These are phyloP conservation scores for Nematocida minor DNA, from an alignment of 371 early-diverging fungal genomes.

Conservation along the genomic window DNA sequence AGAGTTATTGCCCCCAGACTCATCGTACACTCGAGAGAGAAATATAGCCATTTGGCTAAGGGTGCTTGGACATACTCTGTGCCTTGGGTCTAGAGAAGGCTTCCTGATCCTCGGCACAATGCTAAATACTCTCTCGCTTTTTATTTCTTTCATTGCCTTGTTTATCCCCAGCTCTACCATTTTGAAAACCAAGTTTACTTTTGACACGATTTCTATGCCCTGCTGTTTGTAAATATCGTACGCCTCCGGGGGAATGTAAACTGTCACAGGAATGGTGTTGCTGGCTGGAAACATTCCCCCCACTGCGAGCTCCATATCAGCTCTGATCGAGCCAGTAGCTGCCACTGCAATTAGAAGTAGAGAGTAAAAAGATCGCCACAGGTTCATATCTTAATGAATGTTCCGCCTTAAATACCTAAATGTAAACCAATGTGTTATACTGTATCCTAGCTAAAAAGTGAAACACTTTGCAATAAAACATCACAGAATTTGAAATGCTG, in stretches of 20 bases:
- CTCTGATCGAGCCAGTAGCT: too few species aligned
- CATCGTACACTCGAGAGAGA: background rate
- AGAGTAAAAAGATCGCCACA: too few species aligned
- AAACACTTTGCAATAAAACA: too few species aligned
- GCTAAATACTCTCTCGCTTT: background rate
- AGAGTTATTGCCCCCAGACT: background rate
- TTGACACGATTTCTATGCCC: background rate
- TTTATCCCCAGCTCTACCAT: conserved; percentile 1
- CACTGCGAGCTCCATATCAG: too few species aligned
- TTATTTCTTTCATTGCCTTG: background rate
- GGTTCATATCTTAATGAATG: too few species aligned
- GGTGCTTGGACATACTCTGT: background rate
- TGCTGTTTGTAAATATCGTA: background rate
- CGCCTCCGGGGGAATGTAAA: background rate
- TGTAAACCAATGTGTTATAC: too few species aligned
- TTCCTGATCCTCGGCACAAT: background rate
- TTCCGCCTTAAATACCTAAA: too few species aligned
- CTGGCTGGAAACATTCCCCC: background rate
- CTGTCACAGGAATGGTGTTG: background rate
- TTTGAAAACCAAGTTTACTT: background rate
- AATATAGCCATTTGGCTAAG: background rate
- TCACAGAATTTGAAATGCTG: too few species aligned
- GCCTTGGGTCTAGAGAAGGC: background rate
- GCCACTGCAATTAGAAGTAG: too few species aligned
- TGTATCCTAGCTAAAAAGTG: too few species aligned